Conservation (phyloP, 75 land plant genomes). For the Pinus tabuliformis region DNA sequence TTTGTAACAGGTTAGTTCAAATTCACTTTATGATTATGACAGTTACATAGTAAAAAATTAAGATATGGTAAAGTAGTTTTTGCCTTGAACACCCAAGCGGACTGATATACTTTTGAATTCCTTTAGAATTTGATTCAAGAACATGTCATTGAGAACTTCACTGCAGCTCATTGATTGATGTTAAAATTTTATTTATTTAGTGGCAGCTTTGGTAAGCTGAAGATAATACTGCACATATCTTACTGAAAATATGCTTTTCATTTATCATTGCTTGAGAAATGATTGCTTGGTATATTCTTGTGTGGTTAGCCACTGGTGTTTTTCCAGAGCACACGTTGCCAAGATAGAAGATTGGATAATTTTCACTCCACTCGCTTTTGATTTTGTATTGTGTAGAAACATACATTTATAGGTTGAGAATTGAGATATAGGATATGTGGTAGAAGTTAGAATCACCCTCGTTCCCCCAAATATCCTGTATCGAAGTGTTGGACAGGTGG, state of each 20-base stretch:
- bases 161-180: not conserved
- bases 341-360: too few species aligned
- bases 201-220: not conserved
- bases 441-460: too few species aligned
- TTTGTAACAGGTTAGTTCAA: slow-evolving; percentile 56
- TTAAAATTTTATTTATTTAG: not conserved
- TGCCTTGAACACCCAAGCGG: not conserved
- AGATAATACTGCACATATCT: not conserved
- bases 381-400: too few species aligned
- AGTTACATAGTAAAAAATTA: not conserved
- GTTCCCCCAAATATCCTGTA: too few species aligned
- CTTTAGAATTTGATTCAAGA: not conserved
- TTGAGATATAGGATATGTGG: too few species aligned
- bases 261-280: not conserved
- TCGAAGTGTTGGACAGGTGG: too few species aligned
- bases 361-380: too few species aligned
- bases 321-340: too few species aligned
- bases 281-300: not conserved
- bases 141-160: not conserved
- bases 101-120: not conserved
- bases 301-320: not conserved
- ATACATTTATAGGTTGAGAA: too few species aligned
- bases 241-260: not conserved
- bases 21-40: slow-evolving; percentile 4
- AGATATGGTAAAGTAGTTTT: not conserved